phyloP scores from a whole-genome alignment of 495 filamentous ascomycete genomes.

The Penicillium mononematosum region DNA sequence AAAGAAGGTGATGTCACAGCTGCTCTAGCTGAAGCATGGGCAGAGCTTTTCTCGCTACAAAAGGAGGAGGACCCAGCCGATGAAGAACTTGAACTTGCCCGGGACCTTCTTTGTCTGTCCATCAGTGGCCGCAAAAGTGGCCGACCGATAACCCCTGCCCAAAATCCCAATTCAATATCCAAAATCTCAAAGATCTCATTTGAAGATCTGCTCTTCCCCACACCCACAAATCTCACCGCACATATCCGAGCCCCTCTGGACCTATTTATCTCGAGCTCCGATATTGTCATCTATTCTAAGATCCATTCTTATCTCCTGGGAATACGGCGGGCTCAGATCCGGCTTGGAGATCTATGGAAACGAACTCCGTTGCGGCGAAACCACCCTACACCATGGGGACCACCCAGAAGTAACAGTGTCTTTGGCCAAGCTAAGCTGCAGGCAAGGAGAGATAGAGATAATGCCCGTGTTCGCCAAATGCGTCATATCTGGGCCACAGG shows the following conservation, averaged over 20 bases:
- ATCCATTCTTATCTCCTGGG: constrained; percentile 86
- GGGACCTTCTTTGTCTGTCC: constrained; percentile 69
- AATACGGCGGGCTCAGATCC: constrained; percentile 77
- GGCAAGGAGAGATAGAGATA: constrained; percentile 57
- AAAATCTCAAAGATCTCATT: constrained; percentile 53
- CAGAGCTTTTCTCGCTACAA: constrained; percentile 69
- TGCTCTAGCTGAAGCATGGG: constrained; percentile 72
- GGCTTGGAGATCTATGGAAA: constrained; percentile 80
- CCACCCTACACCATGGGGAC: constrained; percentile 66
- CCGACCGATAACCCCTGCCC: constrained; percentile 34
- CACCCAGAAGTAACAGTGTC: constrained; percentile 58
- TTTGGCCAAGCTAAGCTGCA: constrained; percentile 55
- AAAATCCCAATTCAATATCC: constrained; percentile 23
- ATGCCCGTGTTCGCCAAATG: constrained; percentile 59
- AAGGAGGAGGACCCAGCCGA: constrained; percentile 72
- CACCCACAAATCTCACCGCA: constrained; percentile 66
- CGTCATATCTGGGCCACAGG: constrained; percentile 83
- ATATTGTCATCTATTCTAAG: constrained; percentile 73
- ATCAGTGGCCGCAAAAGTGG: constrained; percentile 41
- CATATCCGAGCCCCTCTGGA: constrained; percentile 79
- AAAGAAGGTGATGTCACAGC: constrained; percentile 85
- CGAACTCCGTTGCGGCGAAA: constrained; percentile 72
- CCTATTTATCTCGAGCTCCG: constrained; percentile 73
- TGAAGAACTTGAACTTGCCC: constrained; percentile 73
- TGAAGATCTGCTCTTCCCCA: constrained; percentile 78